A percentile compares a stretch with the other conserved stretches of the same genome.
Evolutionary conservation across 1,284 basidiomycete genomes (phyloP).

Genomic region (Vanrija pseudolonga): DNA sequence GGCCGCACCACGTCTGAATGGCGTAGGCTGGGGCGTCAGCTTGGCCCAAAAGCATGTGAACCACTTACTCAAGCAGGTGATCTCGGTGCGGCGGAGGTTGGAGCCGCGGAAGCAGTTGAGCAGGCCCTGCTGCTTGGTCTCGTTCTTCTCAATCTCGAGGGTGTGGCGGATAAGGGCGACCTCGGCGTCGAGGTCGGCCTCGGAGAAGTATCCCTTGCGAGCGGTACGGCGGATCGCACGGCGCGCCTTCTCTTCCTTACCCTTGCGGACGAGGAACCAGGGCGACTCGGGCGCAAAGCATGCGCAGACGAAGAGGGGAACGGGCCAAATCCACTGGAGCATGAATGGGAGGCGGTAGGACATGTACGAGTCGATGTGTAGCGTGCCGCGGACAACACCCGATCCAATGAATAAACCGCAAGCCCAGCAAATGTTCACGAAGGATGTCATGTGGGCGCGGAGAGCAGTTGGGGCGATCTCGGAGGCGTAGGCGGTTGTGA

Average conservation of each 20-base stretch:
- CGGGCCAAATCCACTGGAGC: slow-evolving; percentile 46
- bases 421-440: slow-evolving; percentile 52
- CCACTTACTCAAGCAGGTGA: slow-evolving; percentile 22
- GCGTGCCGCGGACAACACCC: slow-evolving; percentile 34
- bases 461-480: slow-evolving; percentile 50
- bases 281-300: slow-evolving; percentile 30
- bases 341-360: slow-evolving; percentile 14
- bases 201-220: slow-evolving; percentile 14
- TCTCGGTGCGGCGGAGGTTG: slow-evolving; percentile 49
- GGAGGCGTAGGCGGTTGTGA: slow-evolving; percentile 52
- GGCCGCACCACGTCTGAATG: slow-evolving; percentile 9
- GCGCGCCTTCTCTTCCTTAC: slow-evolving; percentile 29
- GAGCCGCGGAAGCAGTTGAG: slow-evolving; percentile 47
- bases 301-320: slow-evolving; percentile 35
- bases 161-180: slow-evolving; percentile 34
- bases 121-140: slow-evolving; percentile 3
- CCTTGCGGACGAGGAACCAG: slow-evolving; percentile 36
- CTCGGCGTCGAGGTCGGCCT: slow-evolving; percentile 17
- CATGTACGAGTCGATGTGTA: slow-evolving; percentile 31
- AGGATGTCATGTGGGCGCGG: slow-evolving; percentile 1
- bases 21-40: background rate
- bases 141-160: slow-evolving; percentile 22
- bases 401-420: slow-evolving; percentile 11
- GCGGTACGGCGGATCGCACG: slow-evolving; percentile 19
- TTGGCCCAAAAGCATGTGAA: background rate